Conservation (phyloP, 306 rosid genomes). For the Calophaca sinica region DNA sequence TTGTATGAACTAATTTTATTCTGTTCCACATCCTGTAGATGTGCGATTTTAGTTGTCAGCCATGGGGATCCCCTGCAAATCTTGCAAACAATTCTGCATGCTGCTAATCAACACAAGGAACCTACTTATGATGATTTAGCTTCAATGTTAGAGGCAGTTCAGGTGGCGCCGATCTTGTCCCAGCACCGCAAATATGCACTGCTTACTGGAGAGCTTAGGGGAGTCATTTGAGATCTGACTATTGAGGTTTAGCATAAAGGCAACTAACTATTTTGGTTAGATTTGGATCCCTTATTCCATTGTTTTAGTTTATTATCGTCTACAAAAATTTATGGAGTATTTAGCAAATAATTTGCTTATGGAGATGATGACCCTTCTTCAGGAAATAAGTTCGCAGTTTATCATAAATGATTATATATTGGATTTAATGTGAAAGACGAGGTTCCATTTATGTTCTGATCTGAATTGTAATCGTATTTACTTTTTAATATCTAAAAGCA, state of each 20-base stretch:
- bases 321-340: constrained; percentile 24
- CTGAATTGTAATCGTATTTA: neutral
- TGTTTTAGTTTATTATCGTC: constrained; percentile 2
- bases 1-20: constrained; percentile 16
- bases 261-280: constrained; percentile 14
- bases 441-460: neutral
- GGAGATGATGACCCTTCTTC: neutral
- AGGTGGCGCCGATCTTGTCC: constrained; percentile 62
- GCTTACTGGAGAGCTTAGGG: constrained; percentile 81
- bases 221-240: constrained; percentile 45
- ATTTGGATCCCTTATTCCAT: constrained; percentile 27
- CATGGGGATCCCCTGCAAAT: constrained; percentile 92
- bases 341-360: constrained; percentile 13
- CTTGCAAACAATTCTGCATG: constrained; percentile 71
- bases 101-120: constrained; percentile 57
- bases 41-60: constrained; percentile 80
- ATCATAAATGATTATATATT: neutral
- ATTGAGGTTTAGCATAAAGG: constrained; percentile 31
- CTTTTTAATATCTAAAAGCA: neutral
- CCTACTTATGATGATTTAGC: constrained; percentile 44
- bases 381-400: neutral
- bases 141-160: constrained; percentile 62
- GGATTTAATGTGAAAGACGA: neutral
- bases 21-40: constrained; percentile 53
- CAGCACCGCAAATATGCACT: constrained; percentile 74